Conservation (phyloP, 2,329 filamentous ascomycete genomes). For the Claviceps sp. region DNA sequence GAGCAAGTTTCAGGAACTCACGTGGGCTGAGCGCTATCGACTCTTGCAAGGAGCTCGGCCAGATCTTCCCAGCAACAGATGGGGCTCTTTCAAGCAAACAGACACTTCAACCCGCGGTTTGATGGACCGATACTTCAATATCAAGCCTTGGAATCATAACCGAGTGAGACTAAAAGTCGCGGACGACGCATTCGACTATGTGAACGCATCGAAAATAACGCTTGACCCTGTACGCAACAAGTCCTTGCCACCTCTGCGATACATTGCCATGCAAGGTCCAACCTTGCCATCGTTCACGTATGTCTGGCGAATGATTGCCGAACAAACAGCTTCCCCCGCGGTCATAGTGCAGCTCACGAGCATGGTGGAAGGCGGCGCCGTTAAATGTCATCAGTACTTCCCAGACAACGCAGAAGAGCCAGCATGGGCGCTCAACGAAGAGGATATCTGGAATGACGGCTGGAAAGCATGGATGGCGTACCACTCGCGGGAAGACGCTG, state of each 20-base stretch:
- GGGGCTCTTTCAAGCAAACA: constrained; percentile 22
- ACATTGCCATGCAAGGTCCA: constrained; percentile 91
- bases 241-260: constrained; percentile 35
- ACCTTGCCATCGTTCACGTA: constrained; percentile 63
- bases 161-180: constrained; percentile 71
- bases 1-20: constrained; percentile 37
- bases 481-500: constrained; percentile 43
- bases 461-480: constrained; percentile 59
- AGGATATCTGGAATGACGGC: constrained; percentile 50
- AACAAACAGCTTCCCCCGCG: constrained; percentile 56
- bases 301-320: constrained; percentile 91
- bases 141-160: constrained; percentile 81
- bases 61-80: constrained; percentile 19
- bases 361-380: constrained; percentile 59
- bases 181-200: constrained; percentile 59
- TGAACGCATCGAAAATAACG: constrained; percentile 65
- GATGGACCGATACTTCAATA: constrained; percentile 78
- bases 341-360: constrained; percentile 94
- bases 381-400: constrained; percentile 89
- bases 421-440: constrained; percentile 45
- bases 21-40: constrained; percentile 39
- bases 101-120: constrained; percentile 16
- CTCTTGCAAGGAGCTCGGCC: constrained; percentile 26
- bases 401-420: constrained; percentile 43
- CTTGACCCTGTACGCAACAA: constrained; percentile 32